A percentile compares a stretch with the other conserved stretches of the same genome.
phyloP scores from a whole-genome alignment of 345 rosid species.

The Eucalyptus microcorys region DNA sequence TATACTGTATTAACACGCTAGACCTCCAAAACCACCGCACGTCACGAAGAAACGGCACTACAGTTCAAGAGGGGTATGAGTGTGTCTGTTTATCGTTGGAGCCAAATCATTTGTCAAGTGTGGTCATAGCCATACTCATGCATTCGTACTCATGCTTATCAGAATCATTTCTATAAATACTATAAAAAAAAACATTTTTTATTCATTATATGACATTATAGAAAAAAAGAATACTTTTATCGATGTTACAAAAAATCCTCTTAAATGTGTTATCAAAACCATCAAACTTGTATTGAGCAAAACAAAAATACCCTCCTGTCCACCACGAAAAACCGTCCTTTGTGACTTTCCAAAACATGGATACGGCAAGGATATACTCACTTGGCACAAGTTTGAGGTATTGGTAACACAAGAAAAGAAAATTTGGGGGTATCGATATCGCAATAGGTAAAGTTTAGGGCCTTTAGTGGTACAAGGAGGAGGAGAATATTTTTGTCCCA shows the following conservation, averaged over 20 bases:
- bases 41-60: background rate
- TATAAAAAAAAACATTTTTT: background rate
- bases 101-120: background rate
- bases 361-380: too few species aligned
- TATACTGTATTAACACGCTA: background rate
- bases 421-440: background rate
- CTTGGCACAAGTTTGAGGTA: background rate
- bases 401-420: background rate
- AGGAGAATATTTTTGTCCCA: background rate
- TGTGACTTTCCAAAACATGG: too few species aligned
- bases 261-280: background rate
- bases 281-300: fast-evolving
- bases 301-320: background rate
- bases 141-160: background rate
- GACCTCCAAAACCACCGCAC: background rate
- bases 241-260: background rate
- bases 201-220: background rate
- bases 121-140: background rate
- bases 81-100: background rate
- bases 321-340: fast-evolving
- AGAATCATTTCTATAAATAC: background rate
- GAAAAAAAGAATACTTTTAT: background rate
- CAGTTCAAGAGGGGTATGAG: fast-evolving
- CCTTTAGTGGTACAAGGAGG: background rate
- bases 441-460: fast-evolving